These are phyloP conservation scores for Wickerhamomyces queroliae DNA, from an alignment of 805 yeast genomes.

Conservation along the genomic window DNA sequence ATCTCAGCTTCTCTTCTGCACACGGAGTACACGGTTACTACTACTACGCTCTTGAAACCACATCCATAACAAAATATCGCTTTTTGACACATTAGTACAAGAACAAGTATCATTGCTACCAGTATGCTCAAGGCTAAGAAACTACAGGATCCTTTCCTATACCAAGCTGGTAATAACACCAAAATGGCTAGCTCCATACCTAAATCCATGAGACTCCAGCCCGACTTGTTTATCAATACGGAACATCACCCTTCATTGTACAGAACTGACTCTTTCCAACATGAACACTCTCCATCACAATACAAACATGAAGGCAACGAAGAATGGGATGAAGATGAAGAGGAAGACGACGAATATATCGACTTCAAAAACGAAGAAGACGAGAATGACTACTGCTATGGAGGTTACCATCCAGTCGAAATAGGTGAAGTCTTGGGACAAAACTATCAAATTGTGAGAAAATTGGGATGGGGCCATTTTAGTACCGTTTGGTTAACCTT, in stretches of 20 bases:
- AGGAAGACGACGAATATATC: slow-evolving; percentile 1
- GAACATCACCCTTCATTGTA: slow-evolving; percentile 16
- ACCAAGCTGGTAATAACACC: too few species aligned
- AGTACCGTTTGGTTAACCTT: slow-evolving; percentile 66
- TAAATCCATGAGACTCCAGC: not conserved
- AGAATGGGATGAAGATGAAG: slow-evolving; percentile 3
- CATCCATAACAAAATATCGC: too few species aligned
- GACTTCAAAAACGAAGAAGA: slow-evolving; percentile 37
- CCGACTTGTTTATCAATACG: slow-evolving; percentile 4
- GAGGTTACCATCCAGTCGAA: slow-evolving; percentile 62
- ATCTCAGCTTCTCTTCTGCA: too few species aligned
- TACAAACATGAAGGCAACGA: not conserved
- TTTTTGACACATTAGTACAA: too few species aligned
- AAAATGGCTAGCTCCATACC: too few species aligned
- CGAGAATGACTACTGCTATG: slow-evolving; percentile 44
- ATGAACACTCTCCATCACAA: not conserved
- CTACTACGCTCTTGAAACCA: too few species aligned
- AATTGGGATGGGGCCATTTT: slow-evolving; percentile 70
- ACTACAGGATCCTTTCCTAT: too few species aligned
- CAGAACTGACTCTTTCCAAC: slow-evolving; percentile 9
- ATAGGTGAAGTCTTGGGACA: slow-evolving; percentile 49
- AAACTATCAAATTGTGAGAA: slow-evolving; percentile 43
- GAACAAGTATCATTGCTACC: too few species aligned
- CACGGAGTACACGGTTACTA: too few species aligned
- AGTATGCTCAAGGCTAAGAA: too few species aligned